Conservation (phyloP, 2,329 filamentous ascomycete species). For the Chrysoporthe austroafricana region DNA sequence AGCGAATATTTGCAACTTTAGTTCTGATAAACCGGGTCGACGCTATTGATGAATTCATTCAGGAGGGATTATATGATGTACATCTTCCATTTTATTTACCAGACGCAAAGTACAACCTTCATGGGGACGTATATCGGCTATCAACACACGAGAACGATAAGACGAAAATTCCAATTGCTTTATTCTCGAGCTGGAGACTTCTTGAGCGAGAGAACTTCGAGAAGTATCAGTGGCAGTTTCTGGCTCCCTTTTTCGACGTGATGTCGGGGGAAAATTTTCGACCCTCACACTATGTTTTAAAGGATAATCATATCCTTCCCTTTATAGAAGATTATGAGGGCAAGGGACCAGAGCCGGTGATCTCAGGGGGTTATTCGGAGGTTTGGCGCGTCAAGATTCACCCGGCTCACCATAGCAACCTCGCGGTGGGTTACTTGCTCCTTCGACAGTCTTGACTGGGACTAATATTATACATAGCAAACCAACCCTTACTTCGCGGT, state of each 20-base stretch:
- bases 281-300: slow-evolving; percentile 9
- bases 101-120: background rate
- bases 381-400: slow-evolving; percentile 20
- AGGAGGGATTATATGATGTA: slow-evolving; percentile 8
- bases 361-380: slow-evolving; percentile 15
- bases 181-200: background rate
- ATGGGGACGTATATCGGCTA: background rate
- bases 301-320: slow-evolving; percentile 5
- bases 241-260: slow-evolving; percentile 12
- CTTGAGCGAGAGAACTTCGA: slow-evolving; percentile 8
- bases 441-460: background rate
- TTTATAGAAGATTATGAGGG: slow-evolving; percentile 10
- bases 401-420: slow-evolving; percentile 11
- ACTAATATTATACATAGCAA: background rate
- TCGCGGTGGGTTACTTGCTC: background rate
- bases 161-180: background rate
- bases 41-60: slow-evolving; percentile 5
- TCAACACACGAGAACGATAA: background rate
- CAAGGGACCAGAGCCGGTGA: background rate
- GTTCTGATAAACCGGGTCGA: slow-evolving; percentile 1
- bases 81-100: slow-evolving; percentile 17
- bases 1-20: slow-evolving; percentile 15
- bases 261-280: background rate
- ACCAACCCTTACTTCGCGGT: slow-evolving; percentile 15
- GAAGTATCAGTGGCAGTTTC: slow-evolving; percentile 20